Conservation (phyloP, 805 yeast species). For the Candida maltosa region DNA sequence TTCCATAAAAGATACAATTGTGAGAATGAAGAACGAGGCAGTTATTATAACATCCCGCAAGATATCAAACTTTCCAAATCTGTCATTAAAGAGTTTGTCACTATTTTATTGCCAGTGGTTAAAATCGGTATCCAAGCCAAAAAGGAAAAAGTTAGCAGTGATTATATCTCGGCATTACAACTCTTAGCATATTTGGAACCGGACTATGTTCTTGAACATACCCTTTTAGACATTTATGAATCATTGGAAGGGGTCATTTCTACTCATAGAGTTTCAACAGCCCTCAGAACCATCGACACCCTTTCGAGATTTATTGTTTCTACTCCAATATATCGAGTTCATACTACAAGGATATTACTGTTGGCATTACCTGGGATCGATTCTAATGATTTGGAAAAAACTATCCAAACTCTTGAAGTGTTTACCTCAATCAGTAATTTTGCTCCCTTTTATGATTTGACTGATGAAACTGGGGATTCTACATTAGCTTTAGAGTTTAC, state of each 20-base stretch:
- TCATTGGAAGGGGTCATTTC: constrained; percentile 67
- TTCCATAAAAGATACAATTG: constrained; percentile 56
- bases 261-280: constrained; percentile 74
- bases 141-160: constrained; percentile 49
- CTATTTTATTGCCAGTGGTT: constrained; percentile 52
- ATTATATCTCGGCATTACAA: constrained; percentile 57
- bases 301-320: constrained; percentile 64
- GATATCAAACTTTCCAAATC: constrained; percentile 29
- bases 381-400: constrained; percentile 76
- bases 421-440: constrained; percentile 69
- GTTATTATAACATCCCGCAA: constrained; percentile 20
- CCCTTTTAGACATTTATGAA: constrained; percentile 72
- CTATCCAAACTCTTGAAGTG: constrained; percentile 63
- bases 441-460: constrained; percentile 67
- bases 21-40: constrained; percentile 41
- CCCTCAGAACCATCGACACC: constrained; percentile 64
- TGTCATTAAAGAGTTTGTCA: constrained; percentile 43
- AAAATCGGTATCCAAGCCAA: constrained; percentile 79
- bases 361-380: constrained; percentile 80
- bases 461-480: constrained; percentile 39
- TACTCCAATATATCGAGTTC: constrained; percentile 67
- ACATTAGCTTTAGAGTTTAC: constrained; percentile 52
- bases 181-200: constrained; percentile 66
- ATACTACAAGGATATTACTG: constrained; percentile 69
- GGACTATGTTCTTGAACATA: constrained; percentile 45